Conservation (phyloP, 2,329 filamentous ascomycete species). For the Aspergillus clavatus region DNA sequence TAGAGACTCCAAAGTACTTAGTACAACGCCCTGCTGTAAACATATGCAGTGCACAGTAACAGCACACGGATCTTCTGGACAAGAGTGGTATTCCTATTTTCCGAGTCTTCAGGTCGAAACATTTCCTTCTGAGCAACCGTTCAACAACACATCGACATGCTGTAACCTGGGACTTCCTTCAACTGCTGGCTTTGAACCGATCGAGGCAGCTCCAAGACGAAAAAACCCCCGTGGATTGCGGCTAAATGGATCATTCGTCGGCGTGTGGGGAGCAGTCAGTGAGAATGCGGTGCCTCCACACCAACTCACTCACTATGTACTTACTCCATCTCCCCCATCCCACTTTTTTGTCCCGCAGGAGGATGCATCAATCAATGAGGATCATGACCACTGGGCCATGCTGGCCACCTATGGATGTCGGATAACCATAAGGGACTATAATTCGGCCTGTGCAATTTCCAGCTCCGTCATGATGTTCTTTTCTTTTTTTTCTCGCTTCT, state of each 20-base stretch:
- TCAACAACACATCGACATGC: too few species aligned
- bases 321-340: neutral
- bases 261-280: neutral
- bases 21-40: too few species aligned
- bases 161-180: too few species aligned
- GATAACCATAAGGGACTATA: neutral
- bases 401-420: conserved; percentile 1
- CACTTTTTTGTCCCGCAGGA: conserved; percentile 6
- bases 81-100: too few species aligned
- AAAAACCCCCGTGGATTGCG: neutral
- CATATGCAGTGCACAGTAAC: too few species aligned
- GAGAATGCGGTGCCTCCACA: too few species aligned
- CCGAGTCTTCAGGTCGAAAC: neutral
- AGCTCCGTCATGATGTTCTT: conserved; percentile 4
- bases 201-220: neutral
- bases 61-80: too few species aligned
- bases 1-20: too few species aligned
- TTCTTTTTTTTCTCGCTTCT: too few species aligned
- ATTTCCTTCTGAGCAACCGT: too few species aligned
- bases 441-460: neutral
- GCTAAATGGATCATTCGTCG: neutral
- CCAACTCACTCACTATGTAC: too few species aligned
- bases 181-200: too few species aligned
- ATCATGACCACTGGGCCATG: neutral
- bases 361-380: neutral